Evolutionary conservation across 768 basidiomycete species (phyloP), one percentile per base, ranked within the genome.

Genomic region (Boletellus sp.): DNA sequence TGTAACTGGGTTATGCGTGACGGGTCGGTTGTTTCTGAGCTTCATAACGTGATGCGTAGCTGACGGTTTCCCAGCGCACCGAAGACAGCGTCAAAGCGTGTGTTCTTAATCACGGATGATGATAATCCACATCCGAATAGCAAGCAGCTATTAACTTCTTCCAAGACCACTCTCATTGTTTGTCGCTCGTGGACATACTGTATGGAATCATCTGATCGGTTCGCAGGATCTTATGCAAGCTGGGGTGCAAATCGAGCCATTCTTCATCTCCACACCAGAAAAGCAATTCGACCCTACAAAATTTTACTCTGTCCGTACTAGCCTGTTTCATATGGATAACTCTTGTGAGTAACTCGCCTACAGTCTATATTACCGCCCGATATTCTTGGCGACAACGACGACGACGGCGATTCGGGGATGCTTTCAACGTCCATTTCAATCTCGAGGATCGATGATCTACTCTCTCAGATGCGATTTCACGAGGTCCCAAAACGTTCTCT

Each of bases 1-100:
- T 93, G 92, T 58, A 94, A 92, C 54, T 88, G 86, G 82, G 78
- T 93, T 17, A 74, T 98, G 46, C 84, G 93, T 20, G 89, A 93
- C 60, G 85, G 88, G 95, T 96, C n/a, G n/a, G n/a, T n/a, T n/a
- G n/a, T n/a, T n/a, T n/a, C n/a, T n/a, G n/a, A n/a, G n/a, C n/a
- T n/a, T n/a, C n/a, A n/a, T n/a, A n/a, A n/a, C n/a, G 17, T 15
- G 31, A 15, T 13, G 16, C n/a, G 26, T 48, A 6, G 44, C 47
- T 31, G 5, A 42, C 9, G 19, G 36, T 46, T 44, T 42, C 34
- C 24, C 52, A 93, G 90, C 11, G 87, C 90, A 8, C 84, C 85
- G 19, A 92, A 94, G 62, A 90, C 84, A 0, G 90, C 92, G 3
- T 84, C 87, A n/a, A 94, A 95, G 63, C 84, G 94, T 6, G 79